Evolutionary conservation across 83 land plant genomes (phyloP), one percentile per base, ranked within the genome.

Genomic region (Diphasiastrum complanatum): DNA sequence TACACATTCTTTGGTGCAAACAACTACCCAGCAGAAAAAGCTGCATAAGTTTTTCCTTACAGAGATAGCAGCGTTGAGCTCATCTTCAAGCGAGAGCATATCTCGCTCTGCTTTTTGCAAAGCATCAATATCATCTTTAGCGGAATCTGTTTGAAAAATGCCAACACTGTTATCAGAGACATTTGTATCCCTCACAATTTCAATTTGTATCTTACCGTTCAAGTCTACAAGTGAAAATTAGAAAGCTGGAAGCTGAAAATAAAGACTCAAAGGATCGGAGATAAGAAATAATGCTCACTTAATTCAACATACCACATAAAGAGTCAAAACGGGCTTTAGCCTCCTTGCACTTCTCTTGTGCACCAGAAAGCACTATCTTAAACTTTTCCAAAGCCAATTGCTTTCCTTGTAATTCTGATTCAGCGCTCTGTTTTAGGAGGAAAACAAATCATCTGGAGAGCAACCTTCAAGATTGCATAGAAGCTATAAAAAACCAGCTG

Each of bases 61-160:
- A 66, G n/a, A 4, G 60, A 68, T 53, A 54, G 78, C 81, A 14
- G 40, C 5, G 6, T 33, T 75, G 1, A 83, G 55, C 14, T 84
- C 63, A 19, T 82, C 73, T 66, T 85, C 85, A 26, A 80, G 64
- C 3, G 48, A 28, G 23, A 79, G 22, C 26, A 93, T 26, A 32
- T 81, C 79, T 5, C 56, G 50, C 64, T 81, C 91, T 25, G 81
- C 87, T 51, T 51, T 55, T 50, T 74, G 64, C 43, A 78, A 62
- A 22, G 81, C 81, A 53, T 78, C 72, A 60, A 83, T 62, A 20
- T 89, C 96, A 19, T 28, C 86, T 66, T 75, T 83, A 1, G 82
- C 85, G 16, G 89, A 85, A 40, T 93, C 96, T 81, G 59, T 30
- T n/a, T n/a, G n/a, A n/a, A n/a, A n/a, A n/a, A n/a, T n/a, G n/a